phyloP scores from a whole-genome alignment of 2,329 filamentous ascomycete genomes.

The Aspergillus sp. region DNA sequence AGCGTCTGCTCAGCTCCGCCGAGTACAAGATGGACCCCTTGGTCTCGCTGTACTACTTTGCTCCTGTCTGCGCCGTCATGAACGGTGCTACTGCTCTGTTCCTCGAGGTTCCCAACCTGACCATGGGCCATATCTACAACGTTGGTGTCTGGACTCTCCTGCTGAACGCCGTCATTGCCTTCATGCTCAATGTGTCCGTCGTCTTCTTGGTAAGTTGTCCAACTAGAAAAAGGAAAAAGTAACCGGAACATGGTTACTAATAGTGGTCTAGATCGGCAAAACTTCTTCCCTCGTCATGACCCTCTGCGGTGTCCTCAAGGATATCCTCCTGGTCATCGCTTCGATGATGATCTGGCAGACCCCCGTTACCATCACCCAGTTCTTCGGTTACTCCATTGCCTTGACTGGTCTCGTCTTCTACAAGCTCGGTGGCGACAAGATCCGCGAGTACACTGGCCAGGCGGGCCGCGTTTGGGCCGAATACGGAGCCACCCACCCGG shows the following conservation, averaged over 20 bases:
- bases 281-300: conserved; percentile 81
- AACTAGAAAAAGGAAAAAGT: background rate
- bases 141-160: conserved; percentile 60
- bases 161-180: conserved; percentile 69
- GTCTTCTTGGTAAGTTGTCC: conserved; percentile 53
- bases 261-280: conserved; percentile 58
- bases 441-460: conserved; percentile 70
- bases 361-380: conserved; percentile 61
- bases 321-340: conserved; percentile 69
- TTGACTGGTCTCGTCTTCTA: conserved; percentile 58
- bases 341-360: conserved; percentile 74
- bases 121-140: conserved; percentile 56
- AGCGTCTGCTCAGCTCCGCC: conserved; percentile 66
- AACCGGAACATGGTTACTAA: no score
- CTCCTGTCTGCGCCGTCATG: conserved; percentile 73
- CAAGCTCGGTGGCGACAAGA: conserved; percentile 65
- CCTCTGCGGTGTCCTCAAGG: conserved; percentile 77
- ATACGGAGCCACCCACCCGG: conserved; percentile 68
- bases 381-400: conserved; percentile 69
- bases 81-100: conserved; percentile 64
- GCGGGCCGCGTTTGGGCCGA: conserved; percentile 74
- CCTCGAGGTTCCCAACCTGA: conserved; percentile 60
- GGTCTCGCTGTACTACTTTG: conserved; percentile 83
- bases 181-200: conserved; percentile 72
- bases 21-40: conserved; percentile 85